Base-by-base conservation (phyloP, 2,329 filamentous ascomycete species). In the Pseudogymnoascus sp. region DNA sequence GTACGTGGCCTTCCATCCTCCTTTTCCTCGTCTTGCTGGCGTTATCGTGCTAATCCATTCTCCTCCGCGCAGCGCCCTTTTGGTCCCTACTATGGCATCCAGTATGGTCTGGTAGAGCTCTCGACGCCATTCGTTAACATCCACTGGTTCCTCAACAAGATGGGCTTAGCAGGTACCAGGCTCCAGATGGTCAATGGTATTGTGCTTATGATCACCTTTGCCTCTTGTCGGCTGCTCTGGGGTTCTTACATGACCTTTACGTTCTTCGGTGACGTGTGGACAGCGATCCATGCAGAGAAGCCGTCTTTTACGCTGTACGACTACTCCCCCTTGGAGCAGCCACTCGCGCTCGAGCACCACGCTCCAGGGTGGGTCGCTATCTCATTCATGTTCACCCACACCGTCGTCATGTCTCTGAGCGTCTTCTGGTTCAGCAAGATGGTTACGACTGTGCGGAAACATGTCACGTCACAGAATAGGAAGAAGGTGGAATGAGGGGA, bases 121-220 rank as follows among this genome's bases (percentile, higher is more conserved):
- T 92, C 89, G 14, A 89, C 87, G 2, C 90, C 90, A 6, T 92
- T 93, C 73, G 81, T 93, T 64, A 94, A 94, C 72, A 82, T 93
- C 69, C 90, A 94, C 77, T 94, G 90, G 90, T 93, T 94, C 77
- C 89, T 88, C 76, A 90, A 93, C 75, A 93, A 94, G 77, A 77
- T 92, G 63, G 81, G 83, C 69, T 85, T 91, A 80, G 93, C 90
- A 0, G 90, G 90, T 31, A 85, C 86, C 23, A 81, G 79, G 63
- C 74, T 84, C 23, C 90, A 94, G 76, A 81, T 92, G n/a, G 86
- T 90, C 75, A 93, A 93, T 69, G 90, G 90, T 66, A 78, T 91
- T 64, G 70, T 83, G 61, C 82, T 93, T 2, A 82, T 92, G 58
- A 74, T 78, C 64, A 89, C 83, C 38, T 93, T 93, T 74, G 91